Evolutionary conservation across 176 grass and related monocot species (phyloP).

Genomic region (Bromus sterilis): DNA sequence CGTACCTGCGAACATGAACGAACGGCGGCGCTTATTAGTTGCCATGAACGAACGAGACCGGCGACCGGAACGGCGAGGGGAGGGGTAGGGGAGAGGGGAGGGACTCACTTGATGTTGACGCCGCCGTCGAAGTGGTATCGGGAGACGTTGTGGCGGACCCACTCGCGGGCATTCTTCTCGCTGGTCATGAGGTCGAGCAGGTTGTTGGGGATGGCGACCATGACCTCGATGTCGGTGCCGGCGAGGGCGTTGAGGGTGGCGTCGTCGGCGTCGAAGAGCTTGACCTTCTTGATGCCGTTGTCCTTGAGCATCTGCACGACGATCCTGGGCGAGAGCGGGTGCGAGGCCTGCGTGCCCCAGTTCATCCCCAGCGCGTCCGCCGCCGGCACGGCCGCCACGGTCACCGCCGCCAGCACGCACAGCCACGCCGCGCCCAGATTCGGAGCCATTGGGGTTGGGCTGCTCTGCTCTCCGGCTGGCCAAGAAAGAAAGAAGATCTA

Average conservation of each 20-base stretch:
- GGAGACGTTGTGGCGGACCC: slow-evolving; percentile 55
- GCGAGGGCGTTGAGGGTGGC: slow-evolving; percentile 60
- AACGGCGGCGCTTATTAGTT: background rate
- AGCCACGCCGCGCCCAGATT: slow-evolving; percentile 6
- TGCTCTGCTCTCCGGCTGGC: background rate
- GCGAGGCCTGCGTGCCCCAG: slow-evolving; percentile 84
- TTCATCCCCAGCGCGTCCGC: slow-evolving; percentile 66
- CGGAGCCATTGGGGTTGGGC: background rate
- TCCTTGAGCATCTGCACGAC: slow-evolving; percentile 63
- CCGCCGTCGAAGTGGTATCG: slow-evolving; percentile 75
- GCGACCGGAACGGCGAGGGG: background rate
- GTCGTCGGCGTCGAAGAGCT: slow-evolving; percentile 84
- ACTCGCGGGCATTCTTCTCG: slow-evolving; percentile 49
- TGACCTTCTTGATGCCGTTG: slow-evolving; percentile 79
- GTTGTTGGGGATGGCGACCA: slow-evolving; percentile 83
- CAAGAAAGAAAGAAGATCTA: background rate
- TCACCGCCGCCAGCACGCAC: background rate
- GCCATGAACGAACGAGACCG: too few species aligned
- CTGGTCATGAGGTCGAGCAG: slow-evolving; percentile 58
- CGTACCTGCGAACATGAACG: slow-evolving; percentile 40
- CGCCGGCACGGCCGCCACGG: background rate
- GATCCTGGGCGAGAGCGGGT: slow-evolving; percentile 48
- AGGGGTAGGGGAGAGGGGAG: background rate
- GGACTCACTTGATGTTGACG: slow-evolving; percentile 58
- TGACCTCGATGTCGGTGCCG: slow-evolving; percentile 64